phyloP scores from a whole-genome alignment of 2,329 filamentous ascomycete genomes.

The Exophiala spinifera region DNA sequence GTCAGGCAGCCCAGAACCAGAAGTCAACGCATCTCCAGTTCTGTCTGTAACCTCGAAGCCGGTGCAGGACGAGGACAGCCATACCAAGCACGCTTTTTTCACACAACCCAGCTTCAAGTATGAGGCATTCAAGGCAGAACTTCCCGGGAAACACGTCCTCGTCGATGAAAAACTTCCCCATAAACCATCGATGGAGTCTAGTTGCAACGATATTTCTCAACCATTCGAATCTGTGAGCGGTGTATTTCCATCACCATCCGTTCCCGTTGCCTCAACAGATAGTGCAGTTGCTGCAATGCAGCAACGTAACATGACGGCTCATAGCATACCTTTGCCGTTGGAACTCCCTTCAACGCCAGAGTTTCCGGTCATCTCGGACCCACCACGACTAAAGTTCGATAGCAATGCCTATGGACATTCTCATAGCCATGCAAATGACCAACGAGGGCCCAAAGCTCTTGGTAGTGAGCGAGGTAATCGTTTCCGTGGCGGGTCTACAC shows the following conservation, averaged over 20 bases:
- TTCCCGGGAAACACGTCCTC: neutral
- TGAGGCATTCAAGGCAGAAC: no score
- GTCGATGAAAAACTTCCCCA: neutral
- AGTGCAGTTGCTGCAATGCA: neutral
- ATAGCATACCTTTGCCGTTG: neutral
- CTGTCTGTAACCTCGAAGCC: neutral
- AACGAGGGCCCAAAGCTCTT: neutral
- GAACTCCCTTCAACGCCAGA: neutral
- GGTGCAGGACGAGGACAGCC: neutral
- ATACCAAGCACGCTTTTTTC: neutral
- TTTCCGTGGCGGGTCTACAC: neutral
- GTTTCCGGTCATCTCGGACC: neutral
- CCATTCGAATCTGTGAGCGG: neutral
- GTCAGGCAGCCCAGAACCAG: neutral
- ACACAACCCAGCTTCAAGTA: no score
- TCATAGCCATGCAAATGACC: neutral
- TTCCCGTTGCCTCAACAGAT: neutral
- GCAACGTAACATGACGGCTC: neutral
- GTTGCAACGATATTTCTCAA: neutral
- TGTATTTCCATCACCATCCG: neutral
- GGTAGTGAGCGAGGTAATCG: neutral
- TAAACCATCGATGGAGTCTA: neutral
- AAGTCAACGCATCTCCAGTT: neutral
- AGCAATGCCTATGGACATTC: constrained; percentile 4
- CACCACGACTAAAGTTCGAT: constrained; percentile 5